Evolutionary conservation across 2,329 filamentous ascomycete species (phyloP).

Genomic region (Ophiosphaerella herpotricha): DNA sequence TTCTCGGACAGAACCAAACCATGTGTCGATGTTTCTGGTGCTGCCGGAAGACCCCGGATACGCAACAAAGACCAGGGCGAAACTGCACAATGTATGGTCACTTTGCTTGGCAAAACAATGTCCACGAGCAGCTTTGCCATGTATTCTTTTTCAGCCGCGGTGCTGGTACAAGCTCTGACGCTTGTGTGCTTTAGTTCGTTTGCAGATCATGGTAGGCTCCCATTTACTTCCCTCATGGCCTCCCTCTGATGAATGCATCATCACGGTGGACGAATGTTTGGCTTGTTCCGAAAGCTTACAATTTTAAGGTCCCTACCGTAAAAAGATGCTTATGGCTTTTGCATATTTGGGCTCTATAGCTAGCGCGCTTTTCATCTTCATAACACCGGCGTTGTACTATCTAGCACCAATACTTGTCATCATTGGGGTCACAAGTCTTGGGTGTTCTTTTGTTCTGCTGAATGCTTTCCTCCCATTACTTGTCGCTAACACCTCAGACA

Average conservation of each 20-base stretch:
- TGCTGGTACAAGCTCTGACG: constrained; percentile 81
- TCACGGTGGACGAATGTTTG: no score
- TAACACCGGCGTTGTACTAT: constrained; percentile 75
- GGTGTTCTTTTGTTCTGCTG: constrained; percentile 91
- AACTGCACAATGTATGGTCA: constrained; percentile 72
- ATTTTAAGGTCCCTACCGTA: constrained; percentile 65
- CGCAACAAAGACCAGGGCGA: constrained; percentile 23
- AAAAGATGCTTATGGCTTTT: constrained; percentile 79
- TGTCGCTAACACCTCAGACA: constrained; percentile 75
- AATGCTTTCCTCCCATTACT: constrained; percentile 91
- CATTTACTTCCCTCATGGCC: background rate
- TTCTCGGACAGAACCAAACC: constrained; percentile 73
- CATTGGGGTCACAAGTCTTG: constrained; percentile 85
- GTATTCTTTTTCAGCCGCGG: constrained; percentile 92
- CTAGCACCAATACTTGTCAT: constrained; percentile 80
- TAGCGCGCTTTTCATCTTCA: constrained; percentile 81
- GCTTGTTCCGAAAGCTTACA: background rate
- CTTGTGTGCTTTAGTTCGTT: constrained; percentile 92
- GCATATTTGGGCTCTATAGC: constrained; percentile 76
- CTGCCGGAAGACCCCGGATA: constrained; percentile 13
- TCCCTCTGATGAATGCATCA: no score
- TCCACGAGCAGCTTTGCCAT: constrained; percentile 94
- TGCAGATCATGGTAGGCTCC: constrained; percentile 78
- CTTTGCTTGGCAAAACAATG: constrained; percentile 76
- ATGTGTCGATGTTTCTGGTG: constrained; percentile 65